Base-by-base conservation (phyloP, 352 stramenopile genomes). In the Phytopythium helicoides region DNA sequence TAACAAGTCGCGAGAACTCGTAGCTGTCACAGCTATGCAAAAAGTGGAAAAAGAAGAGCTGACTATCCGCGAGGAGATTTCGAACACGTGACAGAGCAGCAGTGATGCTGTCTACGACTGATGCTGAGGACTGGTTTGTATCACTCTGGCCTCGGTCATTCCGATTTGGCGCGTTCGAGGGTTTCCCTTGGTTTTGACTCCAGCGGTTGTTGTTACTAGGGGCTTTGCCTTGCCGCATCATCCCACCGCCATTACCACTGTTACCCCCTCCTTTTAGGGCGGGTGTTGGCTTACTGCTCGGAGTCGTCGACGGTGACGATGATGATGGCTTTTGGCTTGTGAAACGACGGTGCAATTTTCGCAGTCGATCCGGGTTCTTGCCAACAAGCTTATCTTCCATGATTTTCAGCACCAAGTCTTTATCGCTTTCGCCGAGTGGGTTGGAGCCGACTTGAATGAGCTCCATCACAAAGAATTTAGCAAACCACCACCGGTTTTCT, bases 41-140 rank as follows among this genome's bases (percentile, higher is more conserved):
- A 42, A 88, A 90, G 47, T 90, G 73, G 41, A 81, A 81, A 51
- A 90, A 90, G 58, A 90, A 90, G 14, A 80, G 67, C 61, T 90
- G 76, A 37, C 86, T 88, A 36, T 90, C 75, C 12, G 65, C 71
- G 44, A 90, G 86, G 23, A 68, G 71, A 2, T 19, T 25, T 9
- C 64, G 66, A 58, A 82, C 73, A 3, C 57, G 57, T 2, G 73
- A 55, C 8, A 80, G 52, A 16, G 57, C 62, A 11, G 60, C 58
- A 11, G 56, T 64, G 16, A 64, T 57, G 12, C 21, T 61, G 47
- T 68, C 42, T 12, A 36, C 42, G 16, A 34, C 42, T 8, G 23
- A 49, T 12, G 14, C 22, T 2, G 15, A 15, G 8, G 42, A 0
- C 16, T 36, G 23, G 4, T n/a, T n/a, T n/a, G 42, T n/a, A 19